phyloP scores from a whole-genome alignment of 176 grass and related monocot species.

The Phoenix roebelenii region DNA sequence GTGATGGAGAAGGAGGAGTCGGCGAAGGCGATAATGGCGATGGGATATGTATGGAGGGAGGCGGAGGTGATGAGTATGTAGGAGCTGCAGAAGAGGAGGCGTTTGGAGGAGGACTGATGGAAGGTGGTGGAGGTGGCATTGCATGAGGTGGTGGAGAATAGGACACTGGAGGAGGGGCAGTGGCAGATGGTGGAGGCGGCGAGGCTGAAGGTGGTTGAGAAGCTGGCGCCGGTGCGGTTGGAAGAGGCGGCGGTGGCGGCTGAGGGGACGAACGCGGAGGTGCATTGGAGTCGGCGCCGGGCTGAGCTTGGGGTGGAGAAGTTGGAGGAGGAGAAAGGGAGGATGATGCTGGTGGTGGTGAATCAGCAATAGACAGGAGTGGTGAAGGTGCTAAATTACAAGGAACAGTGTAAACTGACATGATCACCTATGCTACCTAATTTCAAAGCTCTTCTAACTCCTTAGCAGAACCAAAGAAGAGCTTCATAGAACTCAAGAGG shows the following conservation, averaged over 20 bases:
- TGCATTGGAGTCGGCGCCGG: slow-evolving; percentile 23
- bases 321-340: background rate
- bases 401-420: no score
- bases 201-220: slow-evolving; percentile 15
- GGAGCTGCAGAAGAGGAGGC: slow-evolving; percentile 2
- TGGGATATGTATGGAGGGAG: no score
- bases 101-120: slow-evolving; percentile 18
- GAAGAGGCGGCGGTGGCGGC: slow-evolving; percentile 5
- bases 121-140: slow-evolving; percentile 7
- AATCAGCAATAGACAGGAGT: no score
- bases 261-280: slow-evolving; percentile 24
- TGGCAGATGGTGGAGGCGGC: slow-evolving; percentile 8
- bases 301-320: slow-evolving; percentile 25
- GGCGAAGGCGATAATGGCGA: no score
- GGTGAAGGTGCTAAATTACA: no score
- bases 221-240: slow-evolving; percentile 10
- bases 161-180: background rate
- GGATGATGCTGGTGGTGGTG: no score
- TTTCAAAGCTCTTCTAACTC: no score
- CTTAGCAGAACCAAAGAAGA: no score
- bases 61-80: background rate
- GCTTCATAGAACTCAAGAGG: no score
- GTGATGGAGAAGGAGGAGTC: no score
- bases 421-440: no score
- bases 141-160: background rate